These are phyloP conservation scores for Dothideomycetidae sp. DNA, from an alignment of 2,329 filamentous ascomycete genomes.

Conservation along the genomic window DNA sequence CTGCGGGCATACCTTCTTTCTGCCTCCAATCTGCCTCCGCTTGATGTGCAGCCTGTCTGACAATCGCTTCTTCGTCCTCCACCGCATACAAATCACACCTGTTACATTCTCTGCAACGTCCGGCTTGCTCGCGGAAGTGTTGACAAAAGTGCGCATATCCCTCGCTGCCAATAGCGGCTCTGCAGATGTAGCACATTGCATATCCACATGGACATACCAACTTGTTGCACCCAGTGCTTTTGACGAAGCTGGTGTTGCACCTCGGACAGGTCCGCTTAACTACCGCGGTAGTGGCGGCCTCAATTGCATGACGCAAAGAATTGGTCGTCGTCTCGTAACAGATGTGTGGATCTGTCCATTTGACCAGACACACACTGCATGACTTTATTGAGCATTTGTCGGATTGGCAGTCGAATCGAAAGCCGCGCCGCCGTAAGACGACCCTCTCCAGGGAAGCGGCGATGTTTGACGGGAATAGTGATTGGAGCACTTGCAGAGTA, in stretches of 20 bases:
- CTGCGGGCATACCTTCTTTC: slow-evolving; percentile 18
- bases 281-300: slow-evolving; percentile 83
- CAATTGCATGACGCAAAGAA: slow-evolving; percentile 74
- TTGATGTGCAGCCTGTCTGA: slow-evolving; percentile 27
- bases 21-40: slow-evolving; percentile 35
- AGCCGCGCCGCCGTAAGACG: slow-evolving; percentile 54
- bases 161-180: slow-evolving; percentile 45
- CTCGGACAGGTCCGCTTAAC: slow-evolving; percentile 89
- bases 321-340: slow-evolving; percentile 76
- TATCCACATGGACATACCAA: slow-evolving; percentile 91
- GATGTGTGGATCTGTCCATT: slow-evolving; percentile 77
- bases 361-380: slow-evolving; percentile 68
- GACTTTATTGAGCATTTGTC: slow-evolving; percentile 54
- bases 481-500: slow-evolving; percentile 27
- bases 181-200: slow-evolving; percentile 95
- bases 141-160: slow-evolving; percentile 94
- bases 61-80: slow-evolving; percentile 32
- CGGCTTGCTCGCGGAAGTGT: slow-evolving; percentile 76
- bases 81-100: slow-evolving; percentile 36
- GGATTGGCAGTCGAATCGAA: slow-evolving; percentile 64
- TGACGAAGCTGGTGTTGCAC: slow-evolving; percentile 86
- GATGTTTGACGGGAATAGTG: slow-evolving; percentile 33
- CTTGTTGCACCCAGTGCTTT: slow-evolving; percentile 90
- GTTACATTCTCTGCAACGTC: slow-evolving; percentile 62
- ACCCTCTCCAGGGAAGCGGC: slow-evolving; percentile 50